Percentiles rank a stretch among this genome's conserved stretches.
Conservation (phyloP, 768 basidiomycete species). For the Hypsizygus marmoreus region DNA sequence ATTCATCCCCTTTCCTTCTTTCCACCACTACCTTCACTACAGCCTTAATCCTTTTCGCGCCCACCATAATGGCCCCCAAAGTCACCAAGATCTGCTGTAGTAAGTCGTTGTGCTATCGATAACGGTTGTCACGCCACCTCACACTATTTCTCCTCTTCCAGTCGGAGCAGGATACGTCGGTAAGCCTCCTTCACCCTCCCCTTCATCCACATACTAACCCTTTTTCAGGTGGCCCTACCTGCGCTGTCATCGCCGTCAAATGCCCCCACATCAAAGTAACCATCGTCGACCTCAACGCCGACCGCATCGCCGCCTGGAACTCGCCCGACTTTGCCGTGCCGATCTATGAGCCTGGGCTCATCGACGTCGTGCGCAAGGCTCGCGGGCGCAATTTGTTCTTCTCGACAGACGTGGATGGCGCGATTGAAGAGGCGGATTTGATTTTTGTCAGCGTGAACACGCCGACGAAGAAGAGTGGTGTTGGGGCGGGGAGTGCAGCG, state of each 20-base stretch:
- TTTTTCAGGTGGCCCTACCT: conserved; percentile 83
- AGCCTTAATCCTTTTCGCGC: too few relatives aligned
- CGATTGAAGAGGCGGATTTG: conserved; percentile 91
- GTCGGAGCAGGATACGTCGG: conserved; percentile 95
- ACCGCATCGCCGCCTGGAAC: conserved; percentile 97
- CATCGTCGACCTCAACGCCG: conserved; percentile 96
- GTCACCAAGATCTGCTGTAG: conserved; percentile 89
- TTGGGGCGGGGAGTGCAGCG: conserved; percentile 97
- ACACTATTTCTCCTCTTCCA: conserved; percentile 28
- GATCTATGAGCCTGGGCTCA: conserved; percentile 97
- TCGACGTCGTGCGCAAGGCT: conserved; percentile 82
- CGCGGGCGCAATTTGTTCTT: conserved; percentile 97
- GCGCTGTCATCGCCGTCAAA: conserved; percentile 91
- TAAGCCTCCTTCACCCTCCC: conserved; percentile 34
- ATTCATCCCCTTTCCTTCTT: too few relatives aligned
- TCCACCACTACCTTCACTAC: too few relatives aligned
- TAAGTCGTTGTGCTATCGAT: conserved; percentile 19
- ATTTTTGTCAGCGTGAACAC: conserved; percentile 99
- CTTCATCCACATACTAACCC: conserved; percentile 4
- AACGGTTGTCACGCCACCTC: conserved; percentile 9
- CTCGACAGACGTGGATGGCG: conserved; percentile 92
- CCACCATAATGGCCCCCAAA: conserved; percentile 55
- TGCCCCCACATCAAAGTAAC: conserved; percentile 93
- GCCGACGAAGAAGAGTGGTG: conserved; percentile 96
- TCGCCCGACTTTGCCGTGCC: conserved; percentile 80